phyloP scores from a whole-genome alignment of 1,284 basidiomycete species.

The Leccinum fallax region DNA sequence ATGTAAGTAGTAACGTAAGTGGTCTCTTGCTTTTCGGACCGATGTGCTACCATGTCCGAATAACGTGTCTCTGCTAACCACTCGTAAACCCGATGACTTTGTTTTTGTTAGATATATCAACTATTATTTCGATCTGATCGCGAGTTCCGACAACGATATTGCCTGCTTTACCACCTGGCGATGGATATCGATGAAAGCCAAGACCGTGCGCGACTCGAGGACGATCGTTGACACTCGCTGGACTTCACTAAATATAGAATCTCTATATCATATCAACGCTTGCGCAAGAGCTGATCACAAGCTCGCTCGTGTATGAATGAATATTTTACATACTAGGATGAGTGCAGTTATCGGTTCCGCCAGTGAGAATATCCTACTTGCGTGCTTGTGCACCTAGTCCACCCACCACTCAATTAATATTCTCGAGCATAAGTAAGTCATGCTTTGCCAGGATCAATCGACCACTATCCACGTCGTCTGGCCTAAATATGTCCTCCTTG shows the following conservation, averaged over 20 bases:
- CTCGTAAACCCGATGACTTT: slow-evolving; percentile 44
- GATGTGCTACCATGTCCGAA: slow-evolving; percentile 75
- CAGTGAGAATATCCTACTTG: too few relatives aligned
- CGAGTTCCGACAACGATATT: slow-evolving; percentile 71
- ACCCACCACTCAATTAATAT: too few relatives aligned
- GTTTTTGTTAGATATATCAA: slow-evolving; percentile 72
- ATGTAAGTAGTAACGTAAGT: slow-evolving; percentile 38
- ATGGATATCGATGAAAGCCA: slow-evolving; percentile 61
- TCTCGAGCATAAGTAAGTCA: not conserved
- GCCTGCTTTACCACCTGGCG: slow-evolving; percentile 81
- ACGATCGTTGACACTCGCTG: not conserved
- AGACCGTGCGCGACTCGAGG: slow-evolving; percentile 65
- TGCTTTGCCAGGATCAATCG: not conserved
- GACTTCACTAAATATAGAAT: slow-evolving; percentile 72
- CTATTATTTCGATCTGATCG: slow-evolving; percentile 83
- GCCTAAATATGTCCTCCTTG: not conserved
- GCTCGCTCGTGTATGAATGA: slow-evolving; percentile 54
- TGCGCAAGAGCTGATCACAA: slow-evolving; percentile 80
- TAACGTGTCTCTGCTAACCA: slow-evolving; percentile 58
- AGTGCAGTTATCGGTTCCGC: too few relatives aligned
- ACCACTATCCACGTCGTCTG: not conserved
- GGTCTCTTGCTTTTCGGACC: not conserved
- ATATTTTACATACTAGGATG: too few relatives aligned
- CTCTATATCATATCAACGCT: slow-evolving; percentile 90
- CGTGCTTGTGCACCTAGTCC: too few relatives aligned